Conservation (phyloP, 1,284 basidiomycete species). For the Trametes hirsuta region DNA sequence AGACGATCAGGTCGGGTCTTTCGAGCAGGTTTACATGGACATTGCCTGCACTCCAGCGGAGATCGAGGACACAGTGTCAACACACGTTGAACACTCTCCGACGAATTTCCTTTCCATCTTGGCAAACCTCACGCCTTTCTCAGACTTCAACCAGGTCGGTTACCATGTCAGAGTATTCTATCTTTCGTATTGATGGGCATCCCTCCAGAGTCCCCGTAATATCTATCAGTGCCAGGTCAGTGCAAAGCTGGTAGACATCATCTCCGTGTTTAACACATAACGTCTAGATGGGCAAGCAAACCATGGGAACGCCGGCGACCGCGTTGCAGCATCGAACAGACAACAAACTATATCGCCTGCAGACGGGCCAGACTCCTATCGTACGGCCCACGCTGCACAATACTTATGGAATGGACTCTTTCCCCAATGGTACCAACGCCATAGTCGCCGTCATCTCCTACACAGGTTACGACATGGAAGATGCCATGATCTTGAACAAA, state of each 20-base stretch:
- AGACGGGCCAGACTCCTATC: constrained; percentile 94
- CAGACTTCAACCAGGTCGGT: constrained; percentile 92
- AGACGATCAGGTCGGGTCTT: constrained; percentile 92
- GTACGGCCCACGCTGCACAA: constrained; percentile 93
- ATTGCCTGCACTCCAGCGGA: constrained; percentile 93
- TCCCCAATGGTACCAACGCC: constrained; percentile 98
- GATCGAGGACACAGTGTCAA: constrained; percentile 81
- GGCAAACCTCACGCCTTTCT: constrained; percentile 83
- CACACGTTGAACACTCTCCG: constrained; percentile 93
- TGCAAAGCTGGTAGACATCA: not conserved
- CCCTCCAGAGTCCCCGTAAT: constrained; percentile 73
- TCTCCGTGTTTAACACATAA: constrained; percentile 2
- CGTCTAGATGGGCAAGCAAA: constrained; percentile 97
- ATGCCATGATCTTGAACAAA: constrained; percentile 99
- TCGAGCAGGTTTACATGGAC: constrained; percentile 99
- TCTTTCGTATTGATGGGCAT: constrained; percentile 8
- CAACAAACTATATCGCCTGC: constrained; percentile 97
- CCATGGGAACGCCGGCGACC: constrained; percentile 98
- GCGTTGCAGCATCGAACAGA: constrained; percentile 92
- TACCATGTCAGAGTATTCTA: not conserved
- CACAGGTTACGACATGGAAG: constrained; percentile 99
- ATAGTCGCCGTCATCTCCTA: constrained; percentile 99
- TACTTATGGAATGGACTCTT: constrained; percentile 98
- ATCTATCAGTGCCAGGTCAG: constrained; percentile 86
- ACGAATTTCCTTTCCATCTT: constrained; percentile 94